phyloP scores from a whole-genome alignment of 192 early-diverging fungal genomes.

The Radiomyces spectabilis region DNA sequence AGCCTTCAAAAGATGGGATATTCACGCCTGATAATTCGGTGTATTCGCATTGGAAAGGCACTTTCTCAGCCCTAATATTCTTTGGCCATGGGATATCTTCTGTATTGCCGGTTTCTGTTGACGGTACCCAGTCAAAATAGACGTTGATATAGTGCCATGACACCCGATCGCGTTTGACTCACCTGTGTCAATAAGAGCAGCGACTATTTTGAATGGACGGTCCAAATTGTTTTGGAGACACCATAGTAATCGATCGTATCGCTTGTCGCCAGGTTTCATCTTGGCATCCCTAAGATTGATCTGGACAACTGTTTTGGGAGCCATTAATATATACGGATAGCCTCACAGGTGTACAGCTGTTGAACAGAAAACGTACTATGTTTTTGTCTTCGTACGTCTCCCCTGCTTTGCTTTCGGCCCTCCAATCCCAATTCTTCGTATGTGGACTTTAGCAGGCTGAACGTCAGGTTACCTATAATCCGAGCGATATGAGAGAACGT shows the following conservation, averaged over 20 bases:
- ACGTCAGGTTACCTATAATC: background rate
- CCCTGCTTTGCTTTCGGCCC: no score
- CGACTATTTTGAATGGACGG: conserved; percentile 9
- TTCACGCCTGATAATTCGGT: conserved; percentile 1
- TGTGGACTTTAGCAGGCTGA: no score
- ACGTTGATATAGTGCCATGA: no score
- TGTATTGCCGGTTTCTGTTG: conserved; percentile 11
- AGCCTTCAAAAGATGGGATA: conserved; percentile 12
- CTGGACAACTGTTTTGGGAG: background rate
- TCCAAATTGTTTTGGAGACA: conserved; percentile 14
- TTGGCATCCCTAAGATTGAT: background rate
- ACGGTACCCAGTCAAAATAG: no score
- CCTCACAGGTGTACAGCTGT: background rate
- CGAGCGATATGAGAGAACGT: background rate
- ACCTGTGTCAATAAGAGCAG: conserved; percentile 8
- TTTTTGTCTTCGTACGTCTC: no score
- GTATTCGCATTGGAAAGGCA: no score
- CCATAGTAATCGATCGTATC: conserved; percentile 9
- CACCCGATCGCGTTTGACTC: no score
- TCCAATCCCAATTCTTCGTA: no score
- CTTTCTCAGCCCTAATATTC: background rate
- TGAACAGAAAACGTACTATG: conserved; percentile 1
- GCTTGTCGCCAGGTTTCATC: conserved; percentile 8
- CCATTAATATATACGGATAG: background rate
- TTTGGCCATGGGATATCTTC: conserved; percentile 8